These are phyloP conservation scores for Mrakia gelida DNA, from an alignment of 768 basidiomycete species.

Conservation along the genomic window DNA sequence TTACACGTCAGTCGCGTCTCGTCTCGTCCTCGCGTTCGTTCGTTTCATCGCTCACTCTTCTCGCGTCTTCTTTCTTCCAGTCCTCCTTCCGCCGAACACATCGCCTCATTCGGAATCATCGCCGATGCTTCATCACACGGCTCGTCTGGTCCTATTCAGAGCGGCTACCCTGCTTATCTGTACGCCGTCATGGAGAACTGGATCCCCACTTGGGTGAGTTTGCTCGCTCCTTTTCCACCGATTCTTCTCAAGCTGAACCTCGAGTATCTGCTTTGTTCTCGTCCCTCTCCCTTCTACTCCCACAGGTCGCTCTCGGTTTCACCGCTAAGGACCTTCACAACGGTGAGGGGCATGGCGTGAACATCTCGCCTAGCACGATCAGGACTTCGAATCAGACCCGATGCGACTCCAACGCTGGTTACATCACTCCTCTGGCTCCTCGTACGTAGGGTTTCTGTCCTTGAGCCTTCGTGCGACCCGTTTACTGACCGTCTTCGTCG, in stretches of 20 bases:
- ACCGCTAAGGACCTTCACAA: conserved; percentile 26
- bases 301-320: not conserved
- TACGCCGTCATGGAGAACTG: conserved; percentile 56
- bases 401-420: conserved; percentile 60
- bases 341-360: conserved; percentile 35
- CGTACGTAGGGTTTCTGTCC: conserved; percentile 44
- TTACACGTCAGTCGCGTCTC: conserved; percentile 46
- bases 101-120: conserved; percentile 49
- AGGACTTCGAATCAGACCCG: conserved; percentile 63
- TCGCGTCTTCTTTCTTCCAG: not conserved
- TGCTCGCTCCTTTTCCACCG: not conserved
- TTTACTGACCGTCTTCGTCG: conserved; percentile 27
- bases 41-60: not conserved
- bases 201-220: conserved; percentile 51
- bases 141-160: conserved; percentile 53
- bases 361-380: conserved; percentile 58
- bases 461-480: too few relatives aligned
- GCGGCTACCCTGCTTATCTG: conserved; percentile 48
- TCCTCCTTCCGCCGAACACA: conserved; percentile 50
- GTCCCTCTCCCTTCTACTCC: conserved; percentile 28
- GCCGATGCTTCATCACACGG: conserved; percentile 54
- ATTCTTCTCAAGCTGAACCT: not conserved
- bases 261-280: conserved; percentile 38
- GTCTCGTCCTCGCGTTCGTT: too few relatives aligned
- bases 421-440: conserved; percentile 59